A percentile compares a stretch with the other conserved stretches of the same genome.
These are phyloP conservation scores for Yamadazyma kitorensis DNA, from an alignment of 805 yeast genomes.

Conservation along the genomic window DNA sequence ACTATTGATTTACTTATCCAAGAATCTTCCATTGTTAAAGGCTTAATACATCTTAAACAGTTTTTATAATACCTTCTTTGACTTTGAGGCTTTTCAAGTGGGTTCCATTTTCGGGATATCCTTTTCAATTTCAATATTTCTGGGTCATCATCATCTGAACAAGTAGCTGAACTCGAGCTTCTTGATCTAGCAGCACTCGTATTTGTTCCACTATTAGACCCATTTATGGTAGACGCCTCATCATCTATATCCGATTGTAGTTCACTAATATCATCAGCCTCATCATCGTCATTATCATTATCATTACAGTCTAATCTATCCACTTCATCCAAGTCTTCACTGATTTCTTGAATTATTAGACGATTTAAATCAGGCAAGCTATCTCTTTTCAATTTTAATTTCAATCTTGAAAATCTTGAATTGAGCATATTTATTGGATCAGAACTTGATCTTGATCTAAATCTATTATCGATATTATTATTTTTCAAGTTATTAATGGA, in stretches of 20 bases:
- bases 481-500: too few species aligned
- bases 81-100: slow-evolving; percentile 32
- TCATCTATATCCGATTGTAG: slow-evolving; percentile 23
- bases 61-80: slow-evolving; percentile 43
- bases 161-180: too few species aligned
- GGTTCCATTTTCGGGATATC: slow-evolving; percentile 46
- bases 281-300: slow-evolving; percentile 12
- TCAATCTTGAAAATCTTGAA: slow-evolving; percentile 22
- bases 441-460: slow-evolving; percentile 16
- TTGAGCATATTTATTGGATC: slow-evolving; percentile 19
- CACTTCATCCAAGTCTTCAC: slow-evolving; percentile 4
- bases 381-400: slow-evolving; percentile 16
- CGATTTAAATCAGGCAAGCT: slow-evolving; percentile 6
- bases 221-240: slow-evolving; percentile 24
- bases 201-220: slow-evolving; percentile 10
- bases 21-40: slow-evolving; percentile 48
- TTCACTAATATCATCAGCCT: slow-evolving; percentile 10
- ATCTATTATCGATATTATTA: slow-evolving; percentile 1
- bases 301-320: slow-evolving; percentile 5
- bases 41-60: slow-evolving; percentile 55
- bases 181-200: too few species aligned
- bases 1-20: slow-evolving; percentile 52
- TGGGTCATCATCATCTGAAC: slow-evolving; percentile 10
- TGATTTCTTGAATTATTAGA: slow-evolving; percentile 4
- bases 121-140: slow-evolving; percentile 9